These are phyloP conservation scores for Populus tremula DNA, from an alignment of 345 rosid species.

Conservation along the genomic window DNA sequence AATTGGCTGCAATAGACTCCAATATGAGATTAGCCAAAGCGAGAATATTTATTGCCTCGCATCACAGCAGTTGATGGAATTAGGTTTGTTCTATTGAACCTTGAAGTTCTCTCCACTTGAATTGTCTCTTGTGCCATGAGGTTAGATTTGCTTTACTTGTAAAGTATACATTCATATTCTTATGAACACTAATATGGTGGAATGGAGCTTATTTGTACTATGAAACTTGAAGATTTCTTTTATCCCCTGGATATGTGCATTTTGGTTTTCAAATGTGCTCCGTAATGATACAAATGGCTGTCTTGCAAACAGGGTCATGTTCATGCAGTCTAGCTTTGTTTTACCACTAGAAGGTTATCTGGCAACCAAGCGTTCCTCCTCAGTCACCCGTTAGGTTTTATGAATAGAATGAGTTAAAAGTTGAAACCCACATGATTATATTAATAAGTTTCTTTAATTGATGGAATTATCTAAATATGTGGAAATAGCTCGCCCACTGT, in stretches of 20 bases:
- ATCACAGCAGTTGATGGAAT: constrained; percentile 7
- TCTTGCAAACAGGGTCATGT: not conserved
- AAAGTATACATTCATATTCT: constrained; percentile 10
- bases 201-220: not conserved
- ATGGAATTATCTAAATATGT: not conserved
- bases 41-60: constrained; percentile 19
- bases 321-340: not conserved
- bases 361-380: not conserved
- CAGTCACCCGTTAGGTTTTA: not conserved
- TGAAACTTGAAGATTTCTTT: not conserved
- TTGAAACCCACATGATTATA: not conserved
- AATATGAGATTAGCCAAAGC: constrained; percentile 17
- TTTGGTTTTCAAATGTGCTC: not conserved
- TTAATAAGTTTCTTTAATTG: not conserved
- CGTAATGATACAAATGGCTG: not conserved
- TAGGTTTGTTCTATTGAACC: constrained; percentile 14
- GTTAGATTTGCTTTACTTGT: constrained; percentile 10
- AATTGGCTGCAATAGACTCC: constrained; percentile 14
- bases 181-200: not conserved
- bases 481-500: not conserved
- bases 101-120: constrained; percentile 15
- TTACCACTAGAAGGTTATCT: not conserved
- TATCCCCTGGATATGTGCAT: not conserved
- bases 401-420: not conserved
- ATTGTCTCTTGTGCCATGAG: constrained; percentile 8